Evolutionary conservation across 805 yeast species (phyloP), one percentile per base, ranked within the genome.

Genomic region (Pichia cabralensis): DNA sequence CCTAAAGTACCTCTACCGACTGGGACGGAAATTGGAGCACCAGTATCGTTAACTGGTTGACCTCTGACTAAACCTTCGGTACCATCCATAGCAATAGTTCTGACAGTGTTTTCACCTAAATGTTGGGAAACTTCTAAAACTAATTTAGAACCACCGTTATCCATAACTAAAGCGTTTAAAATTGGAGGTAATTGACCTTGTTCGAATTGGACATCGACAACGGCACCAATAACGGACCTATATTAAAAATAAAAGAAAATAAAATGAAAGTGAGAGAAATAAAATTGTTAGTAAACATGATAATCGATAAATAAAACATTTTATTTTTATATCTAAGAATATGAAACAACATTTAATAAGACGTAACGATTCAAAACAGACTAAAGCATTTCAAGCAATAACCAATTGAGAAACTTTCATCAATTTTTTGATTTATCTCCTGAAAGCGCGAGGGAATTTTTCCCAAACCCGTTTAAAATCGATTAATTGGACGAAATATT

Each of bases 51-150:
- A 57, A 92, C 98, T 42, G 70, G 38, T 60, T 81, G 79, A 67
- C 98, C 98, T 78, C 98, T 89, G 57, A 86, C 95, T 61, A 92
- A 80, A 85, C 98, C 98, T 70, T 89, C 97, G 55, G 98, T 92
- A 84, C 97, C 97, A 69, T 92, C 98, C 98, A 92, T 92, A 63
- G 98, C 97, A 81, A 92, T 92, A 64, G 98, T 81, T 81, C 98
- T 89, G 65, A 92, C 97, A 56, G 97, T 82, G 83, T 86, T 86
- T 76, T 92, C 97, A 77, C 98, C 98, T 68, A 92, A 79, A 71
- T 92, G 98, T 76, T 92, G 98, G 58, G 98, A 92, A 56, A 92
- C 98, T 74, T 92, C 98, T 59, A 92, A 78, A 50, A 92, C 86
- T 62, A 92, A 79, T 59, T 74, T 74, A 31, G 37, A 18, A 50